These are phyloP conservation scores for Tylopilus felleus DNA, from an alignment of 768 basidiomycete genomes.

Conservation along the genomic window DNA sequence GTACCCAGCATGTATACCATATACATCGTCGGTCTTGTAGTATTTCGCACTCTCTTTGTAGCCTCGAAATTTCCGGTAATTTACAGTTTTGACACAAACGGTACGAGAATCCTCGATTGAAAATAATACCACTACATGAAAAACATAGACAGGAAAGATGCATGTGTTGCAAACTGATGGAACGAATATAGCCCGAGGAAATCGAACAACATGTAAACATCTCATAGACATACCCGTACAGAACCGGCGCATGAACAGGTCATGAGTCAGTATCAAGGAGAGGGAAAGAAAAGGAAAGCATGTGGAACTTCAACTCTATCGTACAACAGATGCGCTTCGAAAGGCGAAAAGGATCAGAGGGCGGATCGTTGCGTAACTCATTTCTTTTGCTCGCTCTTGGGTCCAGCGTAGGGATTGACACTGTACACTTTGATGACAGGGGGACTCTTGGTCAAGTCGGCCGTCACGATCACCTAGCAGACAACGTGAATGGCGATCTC, in stretches of 20 bases:
- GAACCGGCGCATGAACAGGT: conserved; percentile 26
- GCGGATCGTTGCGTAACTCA: conserved; percentile 20
- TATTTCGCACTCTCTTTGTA: background rate
- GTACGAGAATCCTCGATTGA: conserved; percentile 11
- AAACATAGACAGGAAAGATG: conserved; percentile 21
- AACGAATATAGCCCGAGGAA: conserved; percentile 17
- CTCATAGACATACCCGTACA: conserved; percentile 30
- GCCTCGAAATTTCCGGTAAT: background rate
- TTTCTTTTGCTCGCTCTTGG: conserved; percentile 37
- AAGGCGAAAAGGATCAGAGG: conserved; percentile 3
- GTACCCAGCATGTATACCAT: background rate
- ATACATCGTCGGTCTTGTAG: background rate
- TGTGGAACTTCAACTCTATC: conserved; percentile 27
- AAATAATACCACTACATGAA: conserved; percentile 23
- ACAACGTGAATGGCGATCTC: conserved; percentile 4
- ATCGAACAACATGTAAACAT: conserved; percentile 22
- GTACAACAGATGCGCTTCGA: conserved; percentile 25
- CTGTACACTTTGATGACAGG: conserved; percentile 98
- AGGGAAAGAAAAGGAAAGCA: conserved; percentile 31
- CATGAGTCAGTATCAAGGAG: conserved; percentile 31
- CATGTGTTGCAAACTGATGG: conserved; percentile 9
- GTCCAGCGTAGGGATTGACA: conserved; percentile 82
- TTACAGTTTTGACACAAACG: background rate
- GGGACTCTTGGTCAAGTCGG: conserved; percentile 92
- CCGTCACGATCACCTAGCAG: conserved; percentile 84